Conservation (phyloP, 2,329 filamentous ascomycete species). For the Corniculantispora saksenae region DNA sequence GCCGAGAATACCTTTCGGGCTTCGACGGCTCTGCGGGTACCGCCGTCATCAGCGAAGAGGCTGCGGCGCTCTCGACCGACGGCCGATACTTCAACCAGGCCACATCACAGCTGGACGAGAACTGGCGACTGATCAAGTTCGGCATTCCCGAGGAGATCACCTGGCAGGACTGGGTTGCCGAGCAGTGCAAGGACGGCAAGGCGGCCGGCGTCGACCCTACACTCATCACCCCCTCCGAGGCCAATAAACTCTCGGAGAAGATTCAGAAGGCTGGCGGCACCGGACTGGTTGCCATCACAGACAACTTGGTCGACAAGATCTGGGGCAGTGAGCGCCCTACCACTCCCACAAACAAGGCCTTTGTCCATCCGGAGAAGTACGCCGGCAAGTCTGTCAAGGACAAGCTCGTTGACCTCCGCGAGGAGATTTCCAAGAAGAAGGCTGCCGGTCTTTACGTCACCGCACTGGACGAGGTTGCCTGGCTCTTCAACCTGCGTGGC, state of each 20-base stretch:
- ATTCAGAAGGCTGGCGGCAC: conserved; percentile 84
- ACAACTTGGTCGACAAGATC: conserved; percentile 88
- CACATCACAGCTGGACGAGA: conserved; percentile 81
- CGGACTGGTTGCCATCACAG: conserved; percentile 70
- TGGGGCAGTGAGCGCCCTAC: conserved; percentile 76
- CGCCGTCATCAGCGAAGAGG: conserved; percentile 81
- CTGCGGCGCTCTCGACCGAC: conserved; percentile 89
- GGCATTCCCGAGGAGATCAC: conserved; percentile 92
- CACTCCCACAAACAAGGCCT: conserved; percentile 74
- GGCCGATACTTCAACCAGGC: conserved; percentile 99
- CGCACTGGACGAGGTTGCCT: conserved; percentile 94
- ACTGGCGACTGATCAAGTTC: conserved; percentile 91
- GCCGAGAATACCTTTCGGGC: conserved; percentile 87
- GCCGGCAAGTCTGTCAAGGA: conserved; percentile 79
- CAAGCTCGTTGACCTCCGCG: conserved; percentile 85
- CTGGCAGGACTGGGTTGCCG: conserved; percentile 94
- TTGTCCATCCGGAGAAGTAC: conserved; percentile 69
- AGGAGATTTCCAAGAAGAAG: conserved; percentile 89
- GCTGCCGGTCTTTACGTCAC: conserved; percentile 85
- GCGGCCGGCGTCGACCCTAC: conserved; percentile 88
- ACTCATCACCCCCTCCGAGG: conserved; percentile 68
- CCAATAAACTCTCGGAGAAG: conserved; percentile 75
- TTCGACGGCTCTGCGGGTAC: conserved; percentile 95
- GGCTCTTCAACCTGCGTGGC: conserved; percentile 96
- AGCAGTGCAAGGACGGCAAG: conserved; percentile 84